phyloP scores from a whole-genome alignment of 2,329 filamentous ascomycete species.

The Rugonectria rugulosa region DNA sequence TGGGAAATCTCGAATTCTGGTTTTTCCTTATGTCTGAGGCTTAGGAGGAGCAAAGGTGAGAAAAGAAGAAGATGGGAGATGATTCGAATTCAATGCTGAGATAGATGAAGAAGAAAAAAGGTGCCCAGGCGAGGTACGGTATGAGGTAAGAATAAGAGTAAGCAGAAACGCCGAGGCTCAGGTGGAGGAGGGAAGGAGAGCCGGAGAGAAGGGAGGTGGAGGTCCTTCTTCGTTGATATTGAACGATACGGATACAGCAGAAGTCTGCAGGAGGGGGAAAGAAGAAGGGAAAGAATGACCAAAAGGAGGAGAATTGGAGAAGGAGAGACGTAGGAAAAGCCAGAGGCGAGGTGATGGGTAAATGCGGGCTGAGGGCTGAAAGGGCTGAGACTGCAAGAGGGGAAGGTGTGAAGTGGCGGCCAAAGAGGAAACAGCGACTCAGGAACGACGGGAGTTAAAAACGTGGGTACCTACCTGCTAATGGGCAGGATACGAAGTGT shows the following conservation, averaged over 20 bases:
- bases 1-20: slow-evolving; percentile 6
- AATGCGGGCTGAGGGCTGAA: slow-evolving; percentile 8
- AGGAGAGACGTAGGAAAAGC: slow-evolving; percentile 14
- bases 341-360: slow-evolving; percentile 11
- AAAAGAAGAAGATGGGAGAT: slow-evolving; percentile 15
- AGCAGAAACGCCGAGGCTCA: not conserved
- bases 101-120: slow-evolving; percentile 7
- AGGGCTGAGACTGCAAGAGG: slow-evolving; percentile 4
- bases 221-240: not conserved
- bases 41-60: slow-evolving; percentile 18
- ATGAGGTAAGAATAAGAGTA: not conserved
- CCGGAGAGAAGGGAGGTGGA: not conserved
- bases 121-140: too few relatives aligned
- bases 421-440: slow-evolving; percentile 11
- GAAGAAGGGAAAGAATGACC: slow-evolving; percentile 18
- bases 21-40: slow-evolving; percentile 13
- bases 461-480: not conserved
- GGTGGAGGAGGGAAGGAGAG: slow-evolving; percentile 1
- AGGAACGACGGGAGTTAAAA: slow-evolving; percentile 9
- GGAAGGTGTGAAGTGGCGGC: not conserved
- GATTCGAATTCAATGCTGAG: slow-evolving; percentile 11
- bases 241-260: not conserved
- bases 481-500: too few relatives aligned
- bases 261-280: slow-evolving; percentile 5
- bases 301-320: slow-evolving; percentile 19